A percentile compares a stretch with the other conserved stretches of the same genome.
These are phyloP conservation scores for Leccinum angustisporum DNA, from an alignment of 1,284 basidiomycete genomes.

Conservation along the genomic window DNA sequence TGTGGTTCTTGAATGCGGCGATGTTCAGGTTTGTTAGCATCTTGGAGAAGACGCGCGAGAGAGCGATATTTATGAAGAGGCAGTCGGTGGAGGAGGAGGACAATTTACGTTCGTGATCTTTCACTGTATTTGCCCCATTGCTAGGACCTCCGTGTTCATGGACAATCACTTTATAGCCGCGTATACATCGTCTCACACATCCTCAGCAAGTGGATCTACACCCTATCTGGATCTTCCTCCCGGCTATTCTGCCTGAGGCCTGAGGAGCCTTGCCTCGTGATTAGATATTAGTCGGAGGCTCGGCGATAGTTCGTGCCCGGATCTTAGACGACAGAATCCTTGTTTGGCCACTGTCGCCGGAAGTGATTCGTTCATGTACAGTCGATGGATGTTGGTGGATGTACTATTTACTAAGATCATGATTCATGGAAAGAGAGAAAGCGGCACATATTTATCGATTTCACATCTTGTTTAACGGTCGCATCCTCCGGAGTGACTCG, in stretches of 20 bases:
- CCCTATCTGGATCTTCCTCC: slow-evolving; percentile 58
- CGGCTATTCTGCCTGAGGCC: slow-evolving; percentile 52
- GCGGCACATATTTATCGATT: background rate
- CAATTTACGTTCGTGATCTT: slow-evolving; percentile 57
- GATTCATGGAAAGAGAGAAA: background rate
- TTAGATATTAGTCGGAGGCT: background rate
- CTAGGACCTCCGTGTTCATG: slow-evolving; percentile 3
- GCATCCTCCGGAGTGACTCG: background rate
- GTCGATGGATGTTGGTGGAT: background rate
- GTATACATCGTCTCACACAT: slow-evolving; percentile 53
- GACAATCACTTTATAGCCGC: slow-evolving; percentile 41
- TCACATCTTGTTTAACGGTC: background rate
- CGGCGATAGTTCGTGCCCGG: background rate
- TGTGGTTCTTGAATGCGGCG: slow-evolving; percentile 64
- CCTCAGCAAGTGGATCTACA: slow-evolving; percentile 38
- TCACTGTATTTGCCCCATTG: background rate
- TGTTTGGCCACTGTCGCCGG: background rate
- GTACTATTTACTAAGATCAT: background rate
- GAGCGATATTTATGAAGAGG: slow-evolving; percentile 70
- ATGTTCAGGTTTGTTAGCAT: slow-evolving; percentile 72
- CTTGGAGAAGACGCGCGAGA: slow-evolving; percentile 73
- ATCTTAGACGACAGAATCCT: background rate
- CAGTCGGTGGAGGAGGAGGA: slow-evolving; percentile 58
- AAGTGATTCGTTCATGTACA: background rate
- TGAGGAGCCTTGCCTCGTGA: background rate